Base-by-base conservation (phyloP, 441 rosid species). In the Mallotus repandus region DNA sequence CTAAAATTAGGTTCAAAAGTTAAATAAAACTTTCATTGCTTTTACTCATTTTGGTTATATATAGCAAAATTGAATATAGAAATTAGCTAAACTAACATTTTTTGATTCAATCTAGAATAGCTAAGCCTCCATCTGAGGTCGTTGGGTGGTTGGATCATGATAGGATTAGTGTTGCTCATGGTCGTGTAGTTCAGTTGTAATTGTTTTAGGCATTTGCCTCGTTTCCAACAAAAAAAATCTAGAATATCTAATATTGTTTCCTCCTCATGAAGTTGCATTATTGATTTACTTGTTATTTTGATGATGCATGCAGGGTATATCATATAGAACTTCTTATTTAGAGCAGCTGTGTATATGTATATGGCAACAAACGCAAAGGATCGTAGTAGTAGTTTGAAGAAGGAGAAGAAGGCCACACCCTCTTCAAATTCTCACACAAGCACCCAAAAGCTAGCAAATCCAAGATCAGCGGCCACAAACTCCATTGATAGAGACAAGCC, bases 341-440 rank as follows among this genome's bases (percentile, higher is more conserved):
- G 8, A 13, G 5, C 0, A n/a, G 8, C 16, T 11, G 45, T 57
- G 6, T 76, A 58, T 10, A 35, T 57, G 7, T 76, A 62, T 10
- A 81, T 77, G 96, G 89, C 86, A 52, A 79, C 85, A 55, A 82
- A 48, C 19, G 46, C 45, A 38, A 78, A 68, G 68, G 74, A 70
- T 9, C 77, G 49, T 61, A 45, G 7, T 10, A 54, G 8, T 64
- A 19, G n/a, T 11, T n/a, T 67, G 61, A 76, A 53, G 77, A 82
- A 81, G 81, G 82, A 81, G 77, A 83, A 76, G 79, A 83, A 70
- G 71, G 83, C 56, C 10, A 68, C 76, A 9, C 54, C 82, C 41
- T 81, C 85, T 69, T 66, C 83, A 8, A 77, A 35, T 35, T 35
- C 41, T 35, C 41, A 35, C 41, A 3, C 68, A 61, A 66, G 67